phyloP scores from a whole-genome alignment of 768 basidiomycete species.

The Hypholoma fasciculare region DNA sequence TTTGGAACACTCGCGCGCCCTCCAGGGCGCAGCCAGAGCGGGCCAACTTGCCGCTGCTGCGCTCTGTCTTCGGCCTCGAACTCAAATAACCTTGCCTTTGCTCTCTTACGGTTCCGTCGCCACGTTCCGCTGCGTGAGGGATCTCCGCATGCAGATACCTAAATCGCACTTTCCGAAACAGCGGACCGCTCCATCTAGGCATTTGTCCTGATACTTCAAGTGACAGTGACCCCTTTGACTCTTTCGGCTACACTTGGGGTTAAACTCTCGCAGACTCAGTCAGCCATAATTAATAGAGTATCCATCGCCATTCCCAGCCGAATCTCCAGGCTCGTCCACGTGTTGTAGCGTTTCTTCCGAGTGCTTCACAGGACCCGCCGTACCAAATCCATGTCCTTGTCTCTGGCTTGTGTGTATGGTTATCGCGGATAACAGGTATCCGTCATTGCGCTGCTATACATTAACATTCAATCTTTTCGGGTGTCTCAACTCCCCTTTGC shows the following conservation, averaged over 20 bases:
- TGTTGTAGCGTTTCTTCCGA: slow-evolving; percentile 25
- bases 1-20: background rate
- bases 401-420: slow-evolving; percentile 19
- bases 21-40: background rate
- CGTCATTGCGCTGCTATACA: slow-evolving; percentile 12
- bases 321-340: slow-evolving; percentile 21
- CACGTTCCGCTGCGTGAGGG: slow-evolving; percentile 15
- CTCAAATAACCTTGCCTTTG: background rate
- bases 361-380: slow-evolving; percentile 24
- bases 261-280: slow-evolving; percentile 27
- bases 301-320: slow-evolving; percentile 23
- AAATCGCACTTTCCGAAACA: slow-evolving; percentile 20
- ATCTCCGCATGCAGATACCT: background rate
- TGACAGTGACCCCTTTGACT: slow-evolving; percentile 17
- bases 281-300: slow-evolving; percentile 22
- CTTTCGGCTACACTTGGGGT: slow-evolving; percentile 30
- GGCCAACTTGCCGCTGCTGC: background rate
- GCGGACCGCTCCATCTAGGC: slow-evolving; percentile 19
- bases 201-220: slow-evolving; percentile 14
- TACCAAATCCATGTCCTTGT: slow-evolving; percentile 33
- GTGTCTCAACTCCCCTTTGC: slow-evolving; percentile 14
- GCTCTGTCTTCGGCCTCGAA: background rate
- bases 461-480: slow-evolving; percentile 16
- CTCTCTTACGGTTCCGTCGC: slow-evolving; percentile 12
- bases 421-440: slow-evolving; percentile 25